A percentile compares a stretch with the other conserved stretches of the same genome.
Conservation (phyloP, 306 rosid genomes). For the Hippophae gyantsensis region DNA sequence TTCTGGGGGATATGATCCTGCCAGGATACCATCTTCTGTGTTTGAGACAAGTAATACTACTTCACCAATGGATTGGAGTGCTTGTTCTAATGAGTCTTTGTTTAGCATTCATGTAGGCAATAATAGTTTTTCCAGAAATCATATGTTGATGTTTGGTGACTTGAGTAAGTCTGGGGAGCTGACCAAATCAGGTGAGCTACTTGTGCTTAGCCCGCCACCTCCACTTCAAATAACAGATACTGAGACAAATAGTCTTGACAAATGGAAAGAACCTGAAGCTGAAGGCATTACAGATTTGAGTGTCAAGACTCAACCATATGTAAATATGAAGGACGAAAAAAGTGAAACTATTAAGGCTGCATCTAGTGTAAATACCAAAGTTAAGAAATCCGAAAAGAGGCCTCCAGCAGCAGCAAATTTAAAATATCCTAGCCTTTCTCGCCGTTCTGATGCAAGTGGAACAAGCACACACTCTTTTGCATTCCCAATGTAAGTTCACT, state of each 20-base stretch:
- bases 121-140: constrained; percentile 46
- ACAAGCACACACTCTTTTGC: constrained; percentile 27
- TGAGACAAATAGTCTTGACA: constrained; percentile 11
- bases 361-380: constrained; percentile 7
- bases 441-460: constrained; percentile 29
- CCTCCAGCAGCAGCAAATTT: constrained; percentile 10
- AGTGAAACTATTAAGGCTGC: constrained; percentile 13
- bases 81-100: constrained; percentile 70
- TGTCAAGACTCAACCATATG: constrained; percentile 12
- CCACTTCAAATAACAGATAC: constrained; percentile 17
- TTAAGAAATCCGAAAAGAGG: constrained; percentile 6
- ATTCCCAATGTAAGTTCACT: constrained; percentile 51
- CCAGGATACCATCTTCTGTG: constrained; percentile 58
- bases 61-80: constrained; percentile 64
- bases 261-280: constrained; percentile 13
- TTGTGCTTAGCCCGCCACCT: constrained; percentile 18
- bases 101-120: constrained; percentile 72
- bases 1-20: constrained; percentile 37
- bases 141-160: constrained; percentile 20
- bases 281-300: constrained; percentile 15
- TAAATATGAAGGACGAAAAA: constrained; percentile 5
- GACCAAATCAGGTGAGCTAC: constrained; percentile 33
- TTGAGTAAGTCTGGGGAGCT: constrained; percentile 23
- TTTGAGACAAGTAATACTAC: constrained; percentile 32
- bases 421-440: constrained; percentile 25